Percentiles rank a stretch among this genome's conserved stretches.
Evolutionary conservation across 2,329 filamentous ascomycete species (phyloP).

Genomic region (Cladophialophora chaetospira): DNA sequence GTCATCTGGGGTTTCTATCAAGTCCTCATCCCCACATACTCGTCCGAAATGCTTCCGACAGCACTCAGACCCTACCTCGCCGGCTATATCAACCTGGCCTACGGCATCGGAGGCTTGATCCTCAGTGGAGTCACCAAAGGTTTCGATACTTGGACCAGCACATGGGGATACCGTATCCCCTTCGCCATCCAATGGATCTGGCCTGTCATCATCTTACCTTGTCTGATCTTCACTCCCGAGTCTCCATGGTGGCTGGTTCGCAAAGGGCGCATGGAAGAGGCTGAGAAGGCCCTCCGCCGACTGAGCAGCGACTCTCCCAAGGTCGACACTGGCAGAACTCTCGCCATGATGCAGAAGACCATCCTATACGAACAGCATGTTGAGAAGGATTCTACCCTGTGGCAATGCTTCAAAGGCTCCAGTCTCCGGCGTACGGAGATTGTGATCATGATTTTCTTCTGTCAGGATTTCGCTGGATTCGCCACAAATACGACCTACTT

Average conservation of each 20-base stretch:
- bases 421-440: constrained; percentile 7
- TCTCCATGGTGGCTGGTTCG: constrained; percentile 44
- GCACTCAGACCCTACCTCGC: constrained; percentile 35
- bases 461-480: background rate
- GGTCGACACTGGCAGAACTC: background rate
- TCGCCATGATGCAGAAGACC: constrained; percentile 10
- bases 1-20: constrained; percentile 53
- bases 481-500: constrained; percentile 3
- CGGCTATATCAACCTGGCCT: constrained; percentile 43
- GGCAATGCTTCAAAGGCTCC: background rate
- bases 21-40: constrained; percentile 35
- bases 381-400: background rate
- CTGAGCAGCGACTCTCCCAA: background rate
- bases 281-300: background rate
- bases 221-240: constrained; percentile 43
- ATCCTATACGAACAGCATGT: background rate
- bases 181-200: constrained; percentile 53
- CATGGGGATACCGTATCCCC: constrained; percentile 43
- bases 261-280: constrained; percentile 29
- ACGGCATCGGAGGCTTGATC: constrained; percentile 40
- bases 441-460: constrained; percentile 5
- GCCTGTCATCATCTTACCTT: constrained; percentile 49
- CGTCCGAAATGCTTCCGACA: constrained; percentile 35
- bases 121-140: constrained; percentile 36
- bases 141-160: constrained; percentile 34